Base-by-base conservation (phyloP, 225 moss, liverwort and hornwort species). In the Bryum argenteum region DNA sequence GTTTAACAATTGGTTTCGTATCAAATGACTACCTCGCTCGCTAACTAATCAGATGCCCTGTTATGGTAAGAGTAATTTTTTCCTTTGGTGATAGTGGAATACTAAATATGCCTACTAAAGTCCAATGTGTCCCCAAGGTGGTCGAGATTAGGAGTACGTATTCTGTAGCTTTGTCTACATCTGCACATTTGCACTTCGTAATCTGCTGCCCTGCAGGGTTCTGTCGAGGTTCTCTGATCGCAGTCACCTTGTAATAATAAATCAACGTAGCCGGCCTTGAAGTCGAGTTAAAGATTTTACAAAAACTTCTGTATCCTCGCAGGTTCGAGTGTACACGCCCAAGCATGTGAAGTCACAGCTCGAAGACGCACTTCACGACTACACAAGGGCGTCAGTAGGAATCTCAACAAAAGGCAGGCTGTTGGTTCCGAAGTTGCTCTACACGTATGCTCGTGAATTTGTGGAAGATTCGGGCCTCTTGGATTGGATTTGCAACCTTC, bases 401-500 rank as follows among this genome's bases (percentile, higher is more conserved):
- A 61, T 95, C 39, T 90, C 84, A 51, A 69, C 73, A 3, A 95
- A 90, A 78, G 92, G 95, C 62, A 90, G 87, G 71, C 58, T 88
- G 44, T 67, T 92, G 26, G 86, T 95, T 13, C 95, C 95, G 11
- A 95, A 89, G 88, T 77, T 95, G 62, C 63, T 95, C 7, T 88
- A 92, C 15, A 67, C 82, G 11, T 92, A 90, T 47, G 92, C 88
- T 40, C 87, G 88, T 41, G 92, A 95, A 20, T 74, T 84, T 55
- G 83, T 95, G 18, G 95, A 91, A 42, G 89, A 92, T 47, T 71
- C 60, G 9, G 81, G 45, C 37, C 70, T 95, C 57, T 65, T 91
- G 39, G 90, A 95, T 72, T 95, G 95, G 95, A 76, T 95, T 18
- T 90, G 92, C 72, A 84, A 88, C 66, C 81, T 90, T 8, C 89